phyloP scores from a whole-genome alignment of 2,329 filamentous ascomycete species.

The Westerdykella ornata region DNA sequence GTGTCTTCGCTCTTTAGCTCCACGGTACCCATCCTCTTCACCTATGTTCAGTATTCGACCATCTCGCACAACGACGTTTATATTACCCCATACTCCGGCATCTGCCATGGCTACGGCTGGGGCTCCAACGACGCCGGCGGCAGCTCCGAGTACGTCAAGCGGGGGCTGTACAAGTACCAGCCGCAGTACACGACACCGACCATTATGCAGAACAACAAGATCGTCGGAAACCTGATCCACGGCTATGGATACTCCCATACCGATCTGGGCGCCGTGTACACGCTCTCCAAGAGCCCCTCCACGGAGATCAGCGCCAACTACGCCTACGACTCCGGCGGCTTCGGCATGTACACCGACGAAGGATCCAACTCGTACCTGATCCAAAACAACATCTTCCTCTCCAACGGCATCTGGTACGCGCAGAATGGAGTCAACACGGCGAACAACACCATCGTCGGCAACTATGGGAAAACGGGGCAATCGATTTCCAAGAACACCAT shows the following conservation, averaged over 20 bases:
- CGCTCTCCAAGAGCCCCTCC: slow-evolving; percentile 10
- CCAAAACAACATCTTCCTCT: slow-evolving; percentile 8
- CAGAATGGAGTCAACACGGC: slow-evolving; percentile 11
- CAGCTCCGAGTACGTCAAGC: slow-evolving; percentile 11
- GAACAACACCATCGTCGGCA: slow-evolving; percentile 9
- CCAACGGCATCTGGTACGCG: slow-evolving; percentile 9
- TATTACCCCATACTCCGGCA: slow-evolving; percentile 11
- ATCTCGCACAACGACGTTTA: slow-evolving; percentile 13
- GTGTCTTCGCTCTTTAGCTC: slow-evolving; percentile 11
- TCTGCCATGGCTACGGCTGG: slow-evolving; percentile 10
- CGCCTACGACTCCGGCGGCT: slow-evolving; percentile 9
- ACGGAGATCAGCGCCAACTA: slow-evolving; percentile 10
- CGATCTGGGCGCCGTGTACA: slow-evolving; percentile 11
- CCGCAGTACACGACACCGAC: slow-evolving; percentile 11
- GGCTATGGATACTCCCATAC: slow-evolving; percentile 11
- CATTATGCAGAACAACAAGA: slow-evolving; percentile 7
- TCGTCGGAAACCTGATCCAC: slow-evolving; percentile 10
- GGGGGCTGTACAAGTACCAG: slow-evolving; percentile 12
- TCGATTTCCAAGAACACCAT: slow-evolving; percentile 7
- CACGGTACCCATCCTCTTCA: slow-evolving; percentile 10
- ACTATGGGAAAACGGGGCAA: slow-evolving; percentile 8
- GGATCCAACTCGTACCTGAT: slow-evolving; percentile 10
- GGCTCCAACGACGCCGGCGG: slow-evolving; percentile 12
- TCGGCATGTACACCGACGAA: slow-evolving; percentile 11
- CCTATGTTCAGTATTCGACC: slow-evolving; percentile 9